phyloP scores from a whole-genome alignment of 306 rosid species.

The Macrotyloma uniflorum region DNA sequence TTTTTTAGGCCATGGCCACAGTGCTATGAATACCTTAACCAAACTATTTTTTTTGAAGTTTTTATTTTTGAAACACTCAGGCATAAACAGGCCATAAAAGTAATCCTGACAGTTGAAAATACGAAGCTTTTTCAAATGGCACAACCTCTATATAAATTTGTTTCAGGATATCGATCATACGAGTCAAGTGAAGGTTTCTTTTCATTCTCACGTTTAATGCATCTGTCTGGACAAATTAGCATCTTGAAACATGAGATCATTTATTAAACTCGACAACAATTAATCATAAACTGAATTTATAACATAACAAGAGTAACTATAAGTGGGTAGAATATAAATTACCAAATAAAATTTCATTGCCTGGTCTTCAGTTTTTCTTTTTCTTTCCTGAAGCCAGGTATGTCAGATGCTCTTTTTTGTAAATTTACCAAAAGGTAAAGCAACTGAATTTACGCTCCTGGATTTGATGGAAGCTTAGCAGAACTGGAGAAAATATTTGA shows the following conservation, averaged over 20 bases:
- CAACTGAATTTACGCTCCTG: conserved; percentile 99
- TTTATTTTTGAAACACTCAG: not conserved
- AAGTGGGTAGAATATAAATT: conserved; percentile 44
- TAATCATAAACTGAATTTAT: conserved; percentile 33
- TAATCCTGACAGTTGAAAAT: not conserved
- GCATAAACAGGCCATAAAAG: conserved; percentile 3
- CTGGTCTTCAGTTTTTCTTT: conserved; percentile 85
- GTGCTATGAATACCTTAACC: conserved; percentile 29
- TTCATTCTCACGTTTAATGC: conserved; percentile 19
- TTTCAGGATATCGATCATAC: conserved; percentile 1
- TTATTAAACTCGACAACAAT: conserved; percentile 19
- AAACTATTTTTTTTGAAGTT: conserved; percentile 6
- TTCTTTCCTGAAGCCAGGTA: conserved; percentile 88
- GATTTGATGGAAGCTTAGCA: conserved; percentile 99
- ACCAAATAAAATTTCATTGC: conserved; percentile 40
- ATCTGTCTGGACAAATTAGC: conserved; percentile 22
- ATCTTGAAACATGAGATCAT: conserved; percentile 18
- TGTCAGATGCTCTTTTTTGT: conserved; percentile 93
- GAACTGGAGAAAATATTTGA: conserved; percentile 89
- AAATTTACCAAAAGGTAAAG: conserved; percentile 79
- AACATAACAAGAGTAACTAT: conserved; percentile 31
- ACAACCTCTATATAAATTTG: conserved; percentile 3
- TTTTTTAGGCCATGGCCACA: not conserved
- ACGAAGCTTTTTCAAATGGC: not conserved
- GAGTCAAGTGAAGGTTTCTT: conserved; percentile 9